Percentiles rank a stretch among this genome's conserved stretches.
phyloP scores from a whole-genome alignment of 345 rosid species.

The Eucalyptus viminalis region DNA sequence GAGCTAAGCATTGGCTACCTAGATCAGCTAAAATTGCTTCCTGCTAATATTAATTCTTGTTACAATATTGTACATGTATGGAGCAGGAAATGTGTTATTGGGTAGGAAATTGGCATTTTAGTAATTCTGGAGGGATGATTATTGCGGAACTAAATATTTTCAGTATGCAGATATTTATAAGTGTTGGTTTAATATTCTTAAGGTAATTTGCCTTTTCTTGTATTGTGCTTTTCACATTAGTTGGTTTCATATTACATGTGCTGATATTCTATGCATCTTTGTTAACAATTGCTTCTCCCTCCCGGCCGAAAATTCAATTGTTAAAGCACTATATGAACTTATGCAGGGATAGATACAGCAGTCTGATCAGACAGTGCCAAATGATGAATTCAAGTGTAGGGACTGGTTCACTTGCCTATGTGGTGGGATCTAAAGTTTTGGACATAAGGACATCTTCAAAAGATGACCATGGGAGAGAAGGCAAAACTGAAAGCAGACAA shows the following conservation, averaged over 20 bases:
- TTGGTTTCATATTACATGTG: neutral
- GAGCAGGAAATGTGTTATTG: neutral
- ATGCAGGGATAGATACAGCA: slow-evolving; percentile 59
- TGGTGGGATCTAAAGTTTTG: slow-evolving; percentile 91
- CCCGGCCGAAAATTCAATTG: neutral
- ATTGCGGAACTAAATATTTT: neutral
- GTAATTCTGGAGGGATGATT: neutral
- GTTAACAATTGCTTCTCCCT: neutral
- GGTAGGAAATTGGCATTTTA: neutral
- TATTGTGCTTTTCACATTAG: neutral
- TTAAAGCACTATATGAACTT: neutral
- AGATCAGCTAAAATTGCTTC: neutral
- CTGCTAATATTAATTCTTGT: neutral
- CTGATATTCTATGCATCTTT: neutral
- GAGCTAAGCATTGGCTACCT: neutral
- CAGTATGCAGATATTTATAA: neutral
- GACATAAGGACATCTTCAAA: slow-evolving; percentile 80
- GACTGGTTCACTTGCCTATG: slow-evolving; percentile 85
- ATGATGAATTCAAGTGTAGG: slow-evolving; percentile 88
- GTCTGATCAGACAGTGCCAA: slow-evolving; percentile 68
- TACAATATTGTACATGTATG: neutral
- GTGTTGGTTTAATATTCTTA: neutral
- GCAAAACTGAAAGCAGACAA: slow-evolving; percentile 23
- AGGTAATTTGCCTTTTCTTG: neutral
- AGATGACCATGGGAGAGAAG: slow-evolving; percentile 35